These are phyloP conservation scores for Akanthomyces lecanii DNA, from an alignment of 2,329 filamentous ascomycete species.

Conservation along the genomic window DNA sequence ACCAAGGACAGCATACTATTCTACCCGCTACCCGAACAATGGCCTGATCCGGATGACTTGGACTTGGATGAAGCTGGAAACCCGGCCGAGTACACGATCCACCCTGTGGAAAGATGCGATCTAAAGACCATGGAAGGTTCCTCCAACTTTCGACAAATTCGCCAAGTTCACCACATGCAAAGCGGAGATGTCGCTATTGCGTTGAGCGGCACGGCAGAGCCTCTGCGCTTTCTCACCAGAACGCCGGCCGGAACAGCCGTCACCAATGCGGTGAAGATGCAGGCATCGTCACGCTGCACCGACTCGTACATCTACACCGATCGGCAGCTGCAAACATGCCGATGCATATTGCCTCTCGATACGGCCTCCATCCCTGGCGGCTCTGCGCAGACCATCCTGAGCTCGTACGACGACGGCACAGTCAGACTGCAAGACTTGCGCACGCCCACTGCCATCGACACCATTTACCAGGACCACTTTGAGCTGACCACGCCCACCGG, in stretches of 20 bases:
- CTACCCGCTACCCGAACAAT: slow-evolving; percentile 15
- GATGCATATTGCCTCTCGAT: slow-evolving; percentile 37
- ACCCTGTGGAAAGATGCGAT: neutral
- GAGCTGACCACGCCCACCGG: slow-evolving; percentile 36
- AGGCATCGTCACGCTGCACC: neutral
- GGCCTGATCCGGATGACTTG: neutral
- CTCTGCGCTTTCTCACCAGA: slow-evolving; percentile 36
- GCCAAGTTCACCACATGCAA: neutral
- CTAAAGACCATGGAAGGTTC: neutral
- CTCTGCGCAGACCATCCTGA: slow-evolving; percentile 34
- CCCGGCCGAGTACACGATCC: neutral
- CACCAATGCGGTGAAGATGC: slow-evolving; percentile 30
- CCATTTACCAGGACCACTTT: slow-evolving; percentile 44
- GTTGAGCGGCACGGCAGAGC: slow-evolving; percentile 21
- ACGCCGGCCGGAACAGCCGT: slow-evolving; percentile 36
- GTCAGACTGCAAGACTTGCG: slow-evolving; percentile 36
- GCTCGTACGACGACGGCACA: slow-evolving; percentile 43
- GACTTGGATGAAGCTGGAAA: neutral
- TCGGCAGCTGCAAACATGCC: slow-evolving; percentile 18
- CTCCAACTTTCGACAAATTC: neutral
- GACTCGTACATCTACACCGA: slow-evolving; percentile 9
- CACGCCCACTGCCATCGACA: slow-evolving; percentile 36
- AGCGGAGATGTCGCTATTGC: slow-evolving; percentile 7
- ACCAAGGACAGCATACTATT: slow-evolving; percentile 20
- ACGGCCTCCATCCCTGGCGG: slow-evolving; percentile 21